Evolutionary conservation across 257 asterid species (phyloP).

Genomic region (Solanum infundibuliforme): DNA sequence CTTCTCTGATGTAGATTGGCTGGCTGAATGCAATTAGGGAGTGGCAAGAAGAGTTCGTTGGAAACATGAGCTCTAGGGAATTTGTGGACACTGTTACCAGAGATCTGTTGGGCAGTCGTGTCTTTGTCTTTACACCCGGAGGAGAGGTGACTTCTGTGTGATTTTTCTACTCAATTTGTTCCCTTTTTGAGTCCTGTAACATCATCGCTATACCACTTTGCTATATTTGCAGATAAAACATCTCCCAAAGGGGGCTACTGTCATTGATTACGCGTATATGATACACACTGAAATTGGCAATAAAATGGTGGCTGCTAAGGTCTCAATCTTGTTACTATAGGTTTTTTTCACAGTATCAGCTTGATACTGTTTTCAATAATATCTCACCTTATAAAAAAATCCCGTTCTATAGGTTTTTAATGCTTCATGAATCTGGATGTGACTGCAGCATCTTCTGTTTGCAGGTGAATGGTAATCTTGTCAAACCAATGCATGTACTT

Average conservation of each 20-base stretch:
- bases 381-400: not conserved
- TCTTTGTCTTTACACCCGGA: constrained; percentile 86
- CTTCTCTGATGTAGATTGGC: constrained; percentile 52
- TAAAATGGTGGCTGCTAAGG: constrained; percentile 97
- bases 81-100: constrained; percentile 84
- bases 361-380: not conserved
- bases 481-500: constrained; percentile 68
- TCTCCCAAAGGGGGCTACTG: constrained; percentile 83
- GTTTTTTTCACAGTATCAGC: not conserved
- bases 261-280: constrained; percentile 80
- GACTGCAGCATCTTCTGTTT: constrained; percentile 7
- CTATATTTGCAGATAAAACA: constrained; percentile 54
- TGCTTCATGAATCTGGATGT: constrained; percentile 4
- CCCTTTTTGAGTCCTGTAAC: not conserved
- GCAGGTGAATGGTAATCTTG: constrained; percentile 91
- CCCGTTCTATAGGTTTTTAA: not conserved
- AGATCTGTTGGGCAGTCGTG: constrained; percentile 91
- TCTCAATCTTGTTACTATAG: constrained; percentile 4
- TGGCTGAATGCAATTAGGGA: constrained; percentile 98
- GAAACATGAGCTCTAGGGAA: constrained; percentile 94
- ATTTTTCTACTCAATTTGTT: not conserved
- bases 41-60: constrained; percentile 98
- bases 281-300: constrained; percentile 89
- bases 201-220: not conserved
- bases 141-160: constrained; percentile 55